Evolutionary conservation across 768 basidiomycete genomes (phyloP), one percentile per base, ranked within the genome.

Genomic region (Boletus sp.): DNA sequence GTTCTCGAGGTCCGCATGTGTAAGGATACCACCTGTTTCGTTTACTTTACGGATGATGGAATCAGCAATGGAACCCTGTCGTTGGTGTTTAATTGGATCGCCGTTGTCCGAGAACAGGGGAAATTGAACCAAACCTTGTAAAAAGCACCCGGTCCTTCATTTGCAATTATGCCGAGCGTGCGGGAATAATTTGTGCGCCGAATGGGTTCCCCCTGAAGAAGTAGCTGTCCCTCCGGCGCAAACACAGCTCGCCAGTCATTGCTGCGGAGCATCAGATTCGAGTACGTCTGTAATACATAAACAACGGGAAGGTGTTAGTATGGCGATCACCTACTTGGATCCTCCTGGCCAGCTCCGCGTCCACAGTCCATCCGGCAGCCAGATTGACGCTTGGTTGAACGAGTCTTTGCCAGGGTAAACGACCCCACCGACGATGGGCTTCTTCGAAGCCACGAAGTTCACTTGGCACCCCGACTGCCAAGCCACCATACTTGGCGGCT

Each of bases 381-480:
- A 99, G 75, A 8, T 82, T 70, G 6, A 85, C 81, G 32, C 82
- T 85, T 0, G 95, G 94, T 60, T 83, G 73, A 17, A 98, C 81
- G 23, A 98, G 77, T 30, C 79, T 73, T 39, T 77, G 72, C 97
- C 97, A 98, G 0, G 86, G 77, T 13, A 97, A 63, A 35, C 72
- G 80, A 0, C 93, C 96, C 85, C 94, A 97, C 25, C 85, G 79
- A 39, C 77, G 74, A 70, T 95, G 88, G 0, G 90, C 92, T 66
- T 86, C 88, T 67, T 87, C 83, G 32, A 98, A 79, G 10, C 95
- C 97, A 23, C 87, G 81, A 43, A 98, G 68, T 73, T 98, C 95
- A 9, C 95, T 90, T 1, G 97, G 97, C 0, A 97, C 87, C 23
- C 83, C 95, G n/a, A 96, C 83, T 7, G 93, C 70, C 50, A 98